phyloP scores from a whole-genome alignment of 768 basidiomycete species.

The Boletus insuetus region DNA sequence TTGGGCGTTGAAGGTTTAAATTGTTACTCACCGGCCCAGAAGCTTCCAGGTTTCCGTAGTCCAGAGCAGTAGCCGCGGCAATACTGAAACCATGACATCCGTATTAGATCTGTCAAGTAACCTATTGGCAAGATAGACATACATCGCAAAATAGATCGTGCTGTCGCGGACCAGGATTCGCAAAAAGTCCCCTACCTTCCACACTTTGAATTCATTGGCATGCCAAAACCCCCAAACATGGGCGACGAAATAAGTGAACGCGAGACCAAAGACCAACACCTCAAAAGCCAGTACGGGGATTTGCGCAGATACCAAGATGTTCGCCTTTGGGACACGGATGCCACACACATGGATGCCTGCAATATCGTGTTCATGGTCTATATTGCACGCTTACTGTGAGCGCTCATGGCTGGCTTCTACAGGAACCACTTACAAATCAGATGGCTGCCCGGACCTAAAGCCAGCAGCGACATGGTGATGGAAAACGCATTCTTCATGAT shows the following conservation, averaged over 20 bases:
- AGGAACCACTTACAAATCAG: conserved; percentile 1
- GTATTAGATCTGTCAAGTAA: too few species aligned
- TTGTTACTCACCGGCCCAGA: too few species aligned
- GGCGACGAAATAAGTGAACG: not conserved
- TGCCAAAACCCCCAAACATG: too few species aligned
- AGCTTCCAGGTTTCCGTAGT: too few species aligned
- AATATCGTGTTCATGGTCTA: not conserved
- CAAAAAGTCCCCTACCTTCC: too few species aligned
- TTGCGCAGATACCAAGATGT: not conserved
- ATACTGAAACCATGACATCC: too few species aligned
- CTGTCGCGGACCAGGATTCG: too few species aligned
- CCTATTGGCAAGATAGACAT: too few species aligned
- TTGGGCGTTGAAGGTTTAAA: too few species aligned
- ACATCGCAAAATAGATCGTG: too few species aligned
- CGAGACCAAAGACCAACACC: conserved; percentile 11
- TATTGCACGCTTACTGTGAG: not conserved
- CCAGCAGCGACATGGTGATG: conserved; percentile 8
- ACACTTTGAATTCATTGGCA: too few species aligned
- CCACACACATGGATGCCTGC: conserved; percentile 2
- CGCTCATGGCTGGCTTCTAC: not conserved
- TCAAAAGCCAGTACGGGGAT: conserved; percentile 16
- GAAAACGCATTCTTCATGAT: conserved; percentile 4
- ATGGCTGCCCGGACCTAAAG: conserved; percentile 9
- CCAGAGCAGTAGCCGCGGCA: too few species aligned
- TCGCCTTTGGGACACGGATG: not conserved